These are phyloP conservation scores for Fusarium caatingaense DNA, from an alignment of 2,329 filamentous ascomycete species.

Conservation along the genomic window DNA sequence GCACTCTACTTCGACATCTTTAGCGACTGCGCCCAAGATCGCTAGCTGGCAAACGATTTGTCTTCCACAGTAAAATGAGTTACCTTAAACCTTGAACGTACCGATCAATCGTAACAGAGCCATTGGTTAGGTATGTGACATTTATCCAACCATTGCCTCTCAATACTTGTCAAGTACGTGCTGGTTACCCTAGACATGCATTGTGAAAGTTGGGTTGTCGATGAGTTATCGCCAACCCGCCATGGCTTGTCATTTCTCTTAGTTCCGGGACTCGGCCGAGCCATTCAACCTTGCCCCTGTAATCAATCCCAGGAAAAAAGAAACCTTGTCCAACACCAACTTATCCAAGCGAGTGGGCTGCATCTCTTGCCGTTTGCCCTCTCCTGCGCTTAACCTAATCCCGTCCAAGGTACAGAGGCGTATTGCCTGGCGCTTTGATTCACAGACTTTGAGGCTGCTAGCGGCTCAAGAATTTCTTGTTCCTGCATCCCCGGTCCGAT, in stretches of 20 bases:
- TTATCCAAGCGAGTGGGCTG: slow-evolving; percentile 2
- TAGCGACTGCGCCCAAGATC: neutral
- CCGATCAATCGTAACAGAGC: neutral
- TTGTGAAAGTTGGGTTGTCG: neutral
- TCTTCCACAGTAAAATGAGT: neutral
- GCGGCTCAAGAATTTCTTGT: slow-evolving; percentile 23
- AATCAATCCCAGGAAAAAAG: neutral
- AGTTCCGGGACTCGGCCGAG: slow-evolving; percentile 22
- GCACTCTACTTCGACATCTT: neutral
- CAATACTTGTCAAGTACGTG: too few species aligned
- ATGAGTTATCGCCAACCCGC: neutral
- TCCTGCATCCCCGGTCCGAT: slow-evolving; percentile 36
- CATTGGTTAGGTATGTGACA: neutral
- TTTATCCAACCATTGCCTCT: neutral
- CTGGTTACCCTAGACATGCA: neutral
- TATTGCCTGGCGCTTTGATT: neutral
- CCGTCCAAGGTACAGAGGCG: neutral
- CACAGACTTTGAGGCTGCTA: neutral
- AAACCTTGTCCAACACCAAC: slow-evolving; percentile 8
- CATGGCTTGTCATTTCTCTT: neutral
- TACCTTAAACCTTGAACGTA: neutral
- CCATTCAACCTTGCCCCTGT: neutral
- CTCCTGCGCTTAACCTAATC: neutral
- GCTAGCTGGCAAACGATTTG: neutral
- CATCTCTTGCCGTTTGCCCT: slow-evolving; percentile 7